Percentiles rank a stretch among this genome's conserved stretches.
Conservation (phyloP, 768 basidiomycete species). For the Harrya chromipes region DNA sequence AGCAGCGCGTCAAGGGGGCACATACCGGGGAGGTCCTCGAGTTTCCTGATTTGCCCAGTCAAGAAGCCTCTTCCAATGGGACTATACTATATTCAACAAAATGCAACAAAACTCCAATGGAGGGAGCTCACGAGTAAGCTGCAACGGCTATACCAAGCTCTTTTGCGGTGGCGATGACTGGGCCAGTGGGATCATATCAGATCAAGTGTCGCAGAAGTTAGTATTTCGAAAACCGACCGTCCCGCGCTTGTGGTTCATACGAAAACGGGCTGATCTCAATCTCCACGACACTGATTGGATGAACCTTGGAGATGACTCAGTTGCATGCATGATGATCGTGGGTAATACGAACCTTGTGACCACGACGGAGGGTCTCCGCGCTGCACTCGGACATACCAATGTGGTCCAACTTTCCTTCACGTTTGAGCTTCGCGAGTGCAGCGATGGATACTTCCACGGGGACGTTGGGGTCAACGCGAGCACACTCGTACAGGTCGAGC, state of each 20-base stretch:
- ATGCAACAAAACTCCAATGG: too few relatives aligned
- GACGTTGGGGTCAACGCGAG: constrained; percentile 44
- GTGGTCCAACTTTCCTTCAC: constrained; percentile 38
- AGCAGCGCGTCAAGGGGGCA: not conserved
- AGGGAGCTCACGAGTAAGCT: constrained; percentile 49
- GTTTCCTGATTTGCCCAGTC: constrained; percentile 45
- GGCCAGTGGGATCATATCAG: not conserved
- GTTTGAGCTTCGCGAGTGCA: constrained; percentile 39
- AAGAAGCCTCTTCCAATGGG: constrained; percentile 55
- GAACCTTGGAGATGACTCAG: constrained; percentile 34
- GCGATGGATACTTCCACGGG: constrained; percentile 46
- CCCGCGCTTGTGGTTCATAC: constrained; percentile 49
- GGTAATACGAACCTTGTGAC: constrained; percentile 14
- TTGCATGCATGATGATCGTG: not conserved
- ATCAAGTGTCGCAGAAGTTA: too few relatives aligned
- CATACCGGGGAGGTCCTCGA: constrained; percentile 35
- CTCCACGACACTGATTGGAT: constrained; percentile 58
- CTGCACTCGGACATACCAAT: constrained; percentile 59
- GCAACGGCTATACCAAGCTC: constrained; percentile 57
- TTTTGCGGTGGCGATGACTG: constrained; percentile 50
- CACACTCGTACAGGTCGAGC: constrained; percentile 58
- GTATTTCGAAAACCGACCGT: constrained; percentile 21
- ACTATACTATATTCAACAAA: constrained; percentile 30
- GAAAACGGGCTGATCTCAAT: constrained; percentile 64
- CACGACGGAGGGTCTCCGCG: constrained; percentile 47